phyloP scores from a whole-genome alignment of 192 early-diverging fungal species.

The Jimgerdemannia lactiflua region DNA sequence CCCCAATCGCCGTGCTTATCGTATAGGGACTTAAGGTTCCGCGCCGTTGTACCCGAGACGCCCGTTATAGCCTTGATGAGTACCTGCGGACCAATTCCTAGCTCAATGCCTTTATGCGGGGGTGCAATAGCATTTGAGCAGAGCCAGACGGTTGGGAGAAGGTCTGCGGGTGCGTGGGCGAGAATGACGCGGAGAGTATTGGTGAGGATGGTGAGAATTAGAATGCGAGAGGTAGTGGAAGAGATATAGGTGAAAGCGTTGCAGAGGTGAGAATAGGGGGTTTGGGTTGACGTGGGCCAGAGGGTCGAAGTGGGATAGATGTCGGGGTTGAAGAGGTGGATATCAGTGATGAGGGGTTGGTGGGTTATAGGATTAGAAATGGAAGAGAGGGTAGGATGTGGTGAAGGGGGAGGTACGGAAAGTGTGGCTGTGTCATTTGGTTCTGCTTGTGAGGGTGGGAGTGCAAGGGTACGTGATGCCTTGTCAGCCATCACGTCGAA shows the following conservation, averaged over 20 bases:
- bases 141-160: constrained; percentile 29
- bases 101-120: constrained; percentile 25
- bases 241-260: constrained; percentile 14
- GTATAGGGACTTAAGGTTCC: constrained; percentile 18
- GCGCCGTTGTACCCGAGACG: constrained; percentile 10
- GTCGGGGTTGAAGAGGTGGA: background rate
- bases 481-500: no score
- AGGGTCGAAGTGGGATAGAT: no score
- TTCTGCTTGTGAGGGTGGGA: no score
- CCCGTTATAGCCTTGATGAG: constrained; percentile 22
- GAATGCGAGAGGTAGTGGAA: constrained; percentile 11
- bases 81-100: constrained; percentile 27
- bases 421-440: no score
- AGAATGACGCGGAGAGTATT: constrained; percentile 26
- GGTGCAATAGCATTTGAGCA: constrained; percentile 32
- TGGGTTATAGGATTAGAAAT: no score
- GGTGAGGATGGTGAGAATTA: constrained; percentile 16
- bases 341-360: constrained; percentile 8
- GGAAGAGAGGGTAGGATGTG: no score
- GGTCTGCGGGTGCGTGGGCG: constrained; percentile 18
- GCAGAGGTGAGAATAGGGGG: constrained; percentile 13
- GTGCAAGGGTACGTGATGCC: background rate
- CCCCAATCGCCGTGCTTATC: constrained; percentile 31
- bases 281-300: constrained; percentile 1
- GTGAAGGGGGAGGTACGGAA: no score